These are phyloP conservation scores for bread wheat (Triticum aestivum) DNA, from an alignment of 176 grass and related monocot genomes.

Conservation along the genomic window IWGSC_CS_RefSeq_v2.1 NC_057812.1:260159694-260160193, in stretches of 20 bases:
- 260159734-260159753: too few relatives aligned
- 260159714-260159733: too few relatives aligned
- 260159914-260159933: background rate
- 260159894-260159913: background rate
- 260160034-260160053: background rate
- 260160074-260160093: background rate
- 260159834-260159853: too few relatives aligned
- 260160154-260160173: background rate
- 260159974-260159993: constrained; percentile 41
- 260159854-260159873: background rate
- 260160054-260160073: background rate
- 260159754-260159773: too few relatives aligned
- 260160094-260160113: background rate
- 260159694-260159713: too few relatives aligned
- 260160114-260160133: background rate
- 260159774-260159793: too few relatives aligned
- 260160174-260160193: too few relatives aligned
- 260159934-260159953: background rate
- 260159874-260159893: background rate
- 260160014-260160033: background rate
- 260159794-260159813: too few relatives aligned
- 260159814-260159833: too few relatives aligned
- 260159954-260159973: constrained; percentile 27
- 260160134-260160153: background rate
- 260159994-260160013: constrained; percentile 5